These are phyloP conservation scores for Backusella sp. DNA, from an alignment of 192 early-diverging fungal species.

Conservation along the genomic window DNA sequence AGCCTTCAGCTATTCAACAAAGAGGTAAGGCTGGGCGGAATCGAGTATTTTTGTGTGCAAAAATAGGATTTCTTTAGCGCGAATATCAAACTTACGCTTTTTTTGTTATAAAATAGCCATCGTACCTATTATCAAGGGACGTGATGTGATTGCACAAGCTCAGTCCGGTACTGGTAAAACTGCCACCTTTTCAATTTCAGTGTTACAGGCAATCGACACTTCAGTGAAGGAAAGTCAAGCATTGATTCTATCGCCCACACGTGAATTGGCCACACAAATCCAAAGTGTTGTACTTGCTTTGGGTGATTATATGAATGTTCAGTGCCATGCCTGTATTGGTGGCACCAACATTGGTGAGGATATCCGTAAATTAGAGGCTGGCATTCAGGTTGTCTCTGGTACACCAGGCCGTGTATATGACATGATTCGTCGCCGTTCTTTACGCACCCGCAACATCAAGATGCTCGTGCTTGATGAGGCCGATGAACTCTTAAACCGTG, in stretches of 20 bases:
- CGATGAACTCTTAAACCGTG: conserved; percentile 90
- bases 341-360: conserved; percentile 93
- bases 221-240: conserved; percentile 88
- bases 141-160: conserved; percentile 96
- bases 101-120: conserved; percentile 57
- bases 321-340: conserved; percentile 94
- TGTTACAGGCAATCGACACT: conserved; percentile 89
- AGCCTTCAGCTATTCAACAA: conserved; percentile 98
- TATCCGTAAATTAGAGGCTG: conserved; percentile 87
- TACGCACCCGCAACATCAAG: conserved; percentile 84
- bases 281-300: conserved; percentile 89
- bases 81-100: not conserved
- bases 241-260: conserved; percentile 90
- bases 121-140: conserved; percentile 79
- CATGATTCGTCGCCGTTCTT: conserved; percentile 87
- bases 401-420: conserved; percentile 97
- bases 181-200: conserved; percentile 94
- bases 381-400: conserved; percentile 91
- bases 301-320: conserved; percentile 97
- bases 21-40: conserved; percentile 41
- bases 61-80: not conserved
- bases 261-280: conserved; percentile 96
- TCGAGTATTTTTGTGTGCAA: not conserved
- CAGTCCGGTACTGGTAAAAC: conserved; percentile 99
- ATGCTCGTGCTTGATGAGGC: conserved; percentile 98